Base-by-base conservation (phyloP, 2,329 filamentous ascomycete genomes). In the Colletotrichum karsti region DNA sequence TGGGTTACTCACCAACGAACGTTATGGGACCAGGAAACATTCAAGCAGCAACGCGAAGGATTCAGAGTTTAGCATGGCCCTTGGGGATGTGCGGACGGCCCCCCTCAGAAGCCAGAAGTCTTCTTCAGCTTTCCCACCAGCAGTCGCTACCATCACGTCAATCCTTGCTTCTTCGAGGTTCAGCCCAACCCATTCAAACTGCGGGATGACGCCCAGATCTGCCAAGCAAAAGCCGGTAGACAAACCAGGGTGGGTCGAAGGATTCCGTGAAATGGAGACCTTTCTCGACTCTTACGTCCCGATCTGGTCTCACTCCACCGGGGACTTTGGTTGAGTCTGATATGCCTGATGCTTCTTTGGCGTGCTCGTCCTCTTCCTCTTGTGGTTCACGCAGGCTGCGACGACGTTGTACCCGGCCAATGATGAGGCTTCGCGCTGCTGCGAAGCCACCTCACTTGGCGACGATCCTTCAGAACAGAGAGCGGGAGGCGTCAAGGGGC, bases 401-500 rank as follows among this genome's bases (percentile, higher is more conserved):
- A 42, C 59, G 64, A 28, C 53, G 59, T 58, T n/a, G 53, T 46
- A 53, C 24, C 46, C 22, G 39, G 15, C 64, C 64, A 67, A 44
- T 67, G n/a, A 51, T 9, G 13, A n/a, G 3, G 12, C 15, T 10
- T 50, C 50, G 5, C 7, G 44, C 35, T 22, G 41, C 37, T 30
- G 51, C 30, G 18, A 46, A 54, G 53, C 64, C 37, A 64, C 53
- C 37, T 57, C 53, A 54, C 26, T 22, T 41, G 37, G 30, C 28
- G 53, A 58, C 48, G 60, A 67, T 67, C 60, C 60, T 58, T 46
- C 53, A 54, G 12, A 28, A 35, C 9, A 26, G 18, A 26, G 44
- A 46, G 28, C 44, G 28, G 53, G 18, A 56, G 60, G 64, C 64
- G 64, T 44, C 22, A 57, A 54, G 60, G 53, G 60, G 60, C 44